These are phyloP conservation scores for Fusarium nygamai DNA, from an alignment of 2,329 filamentous ascomycete species.

Conservation along the genomic window DNA sequence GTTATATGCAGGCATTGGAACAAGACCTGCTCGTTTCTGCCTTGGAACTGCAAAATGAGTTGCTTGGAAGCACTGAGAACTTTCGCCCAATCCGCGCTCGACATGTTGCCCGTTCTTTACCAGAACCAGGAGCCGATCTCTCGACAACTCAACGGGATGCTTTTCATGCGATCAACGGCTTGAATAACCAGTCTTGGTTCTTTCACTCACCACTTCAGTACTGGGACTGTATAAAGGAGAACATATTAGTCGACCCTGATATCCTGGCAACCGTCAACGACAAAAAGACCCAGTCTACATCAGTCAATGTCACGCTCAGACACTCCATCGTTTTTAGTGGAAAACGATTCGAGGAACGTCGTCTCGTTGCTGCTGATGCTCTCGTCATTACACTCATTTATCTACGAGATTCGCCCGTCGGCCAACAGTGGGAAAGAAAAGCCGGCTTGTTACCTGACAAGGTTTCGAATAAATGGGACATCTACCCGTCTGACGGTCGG, in stretches of 20 bases:
- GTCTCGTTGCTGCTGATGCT: slow-evolving; percentile 77
- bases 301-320: slow-evolving; percentile 77
- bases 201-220: slow-evolving; percentile 86
- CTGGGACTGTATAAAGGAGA: slow-evolving; percentile 74
- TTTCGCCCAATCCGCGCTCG: slow-evolving; percentile 60
- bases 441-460: slow-evolving; percentile 62
- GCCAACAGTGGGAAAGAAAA: slow-evolving; percentile 71
- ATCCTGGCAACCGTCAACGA: slow-evolving; percentile 76
- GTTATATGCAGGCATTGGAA: slow-evolving; percentile 80
- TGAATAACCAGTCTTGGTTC: slow-evolving; percentile 75
- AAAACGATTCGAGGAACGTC: slow-evolving; percentile 76
- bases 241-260: slow-evolving; percentile 68
- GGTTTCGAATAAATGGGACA: slow-evolving; percentile 66
- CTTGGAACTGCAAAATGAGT: slow-evolving; percentile 74
- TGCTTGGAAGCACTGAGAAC: slow-evolving; percentile 69
- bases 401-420: slow-evolving; percentile 70
- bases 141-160: slow-evolving; percentile 60
- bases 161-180: slow-evolving; percentile 68
- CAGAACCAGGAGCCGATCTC: slow-evolving; percentile 50
- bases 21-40: slow-evolving; percentile 72
- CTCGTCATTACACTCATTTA: slow-evolving; percentile 82
- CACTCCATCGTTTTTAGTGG: slow-evolving; percentile 85
- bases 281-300: slow-evolving; percentile 68
- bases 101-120: slow-evolving; percentile 42
- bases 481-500: slow-evolving; percentile 70